A percentile compares a stretch with the other conserved stretches of the same genome.
Conservation (phyloP, 164 flowering plant genomes). For the Buxus sempervirens region DNA sequence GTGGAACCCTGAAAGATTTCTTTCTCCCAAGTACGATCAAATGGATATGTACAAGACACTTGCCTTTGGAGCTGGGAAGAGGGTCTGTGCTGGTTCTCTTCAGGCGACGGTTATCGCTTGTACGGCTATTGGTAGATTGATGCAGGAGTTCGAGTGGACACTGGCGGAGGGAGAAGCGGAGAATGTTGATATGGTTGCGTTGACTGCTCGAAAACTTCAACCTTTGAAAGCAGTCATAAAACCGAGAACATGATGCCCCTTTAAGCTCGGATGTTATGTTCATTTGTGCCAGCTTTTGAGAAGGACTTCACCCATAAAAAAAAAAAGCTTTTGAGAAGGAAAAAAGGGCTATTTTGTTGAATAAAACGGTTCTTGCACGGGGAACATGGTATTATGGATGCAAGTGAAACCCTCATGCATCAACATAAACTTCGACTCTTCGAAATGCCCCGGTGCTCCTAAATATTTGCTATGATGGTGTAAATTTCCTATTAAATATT, state of each 20-base stretch:
- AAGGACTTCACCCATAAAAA: no score
- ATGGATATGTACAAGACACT: constrained; percentile 79
- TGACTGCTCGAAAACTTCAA: constrained; percentile 70
- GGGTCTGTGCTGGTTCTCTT: constrained; percentile 84
- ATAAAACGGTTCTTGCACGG: no score
- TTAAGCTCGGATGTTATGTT: no score
- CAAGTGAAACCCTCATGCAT: no score
- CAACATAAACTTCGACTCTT: no score
- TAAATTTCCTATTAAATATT: no score
- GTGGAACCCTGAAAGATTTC: constrained; percentile 89
- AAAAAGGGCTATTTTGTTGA: no score
- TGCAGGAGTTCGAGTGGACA: constrained; percentile 83
- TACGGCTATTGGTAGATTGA: constrained; percentile 58
- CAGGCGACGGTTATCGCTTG: constrained; percentile 73
- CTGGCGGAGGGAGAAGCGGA: constrained; percentile 66
- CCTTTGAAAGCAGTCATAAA: constrained; percentile 66
- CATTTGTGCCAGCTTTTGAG: no score
- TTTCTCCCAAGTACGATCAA: constrained; percentile 45
- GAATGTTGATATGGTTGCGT: constrained; percentile 61
- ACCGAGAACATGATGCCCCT: constrained; percentile 41
- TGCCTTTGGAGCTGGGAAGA: constrained; percentile 95
- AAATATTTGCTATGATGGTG: no score
- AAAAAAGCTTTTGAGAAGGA: no score
- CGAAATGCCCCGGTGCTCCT: no score
- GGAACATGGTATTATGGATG: no score